Percentiles rank a stretch among this genome's conserved stretches.
phyloP scores from a whole-genome alignment of 495 filamentous ascomycete species.

The Podospora fimiseda region DNA sequence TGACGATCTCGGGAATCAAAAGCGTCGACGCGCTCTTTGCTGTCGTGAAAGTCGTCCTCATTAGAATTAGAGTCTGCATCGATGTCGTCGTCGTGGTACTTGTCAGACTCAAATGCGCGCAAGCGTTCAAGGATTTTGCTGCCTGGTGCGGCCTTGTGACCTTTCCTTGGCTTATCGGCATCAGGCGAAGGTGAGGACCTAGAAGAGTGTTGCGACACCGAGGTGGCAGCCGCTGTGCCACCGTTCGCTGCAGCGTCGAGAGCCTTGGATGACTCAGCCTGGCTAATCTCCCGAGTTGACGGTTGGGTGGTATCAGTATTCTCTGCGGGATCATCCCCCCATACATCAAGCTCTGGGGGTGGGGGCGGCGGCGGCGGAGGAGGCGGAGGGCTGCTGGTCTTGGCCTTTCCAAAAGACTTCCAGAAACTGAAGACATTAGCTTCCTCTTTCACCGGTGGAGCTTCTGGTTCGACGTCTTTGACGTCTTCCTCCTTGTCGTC shows the following conservation, averaged over 20 bases:
- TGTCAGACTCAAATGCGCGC: constrained; percentile 44
- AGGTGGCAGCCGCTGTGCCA: constrained; percentile 16
- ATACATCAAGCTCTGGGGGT: not conserved
- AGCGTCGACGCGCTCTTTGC: constrained; percentile 17
- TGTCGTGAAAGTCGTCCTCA: constrained; percentile 27
- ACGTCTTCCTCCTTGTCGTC: constrained; percentile 17
- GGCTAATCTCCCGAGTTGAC: constrained; percentile 25
- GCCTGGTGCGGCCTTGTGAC: constrained; percentile 34
- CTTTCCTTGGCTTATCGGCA: constrained; percentile 29
- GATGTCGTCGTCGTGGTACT: constrained; percentile 32
- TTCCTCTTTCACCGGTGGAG: no score
- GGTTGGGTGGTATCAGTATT: constrained; percentile 1
- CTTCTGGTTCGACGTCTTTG: no score
- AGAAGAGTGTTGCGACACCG: constrained; percentile 25
- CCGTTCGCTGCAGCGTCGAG: constrained; percentile 29
- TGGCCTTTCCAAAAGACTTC: constrained; percentile 28
- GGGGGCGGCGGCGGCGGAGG: constrained; percentile 9
- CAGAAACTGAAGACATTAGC: constrained; percentile 45
- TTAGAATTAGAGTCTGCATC: not conserved
- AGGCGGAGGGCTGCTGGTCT: constrained; percentile 18
- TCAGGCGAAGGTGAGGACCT: constrained; percentile 28
- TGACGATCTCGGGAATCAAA: no score
- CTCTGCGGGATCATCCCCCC: not conserved
- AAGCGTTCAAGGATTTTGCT: constrained; percentile 48
- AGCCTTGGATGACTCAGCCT: constrained; percentile 38